A percentile compares a stretch with the other conserved stretches of the same genome.
Conservation (phyloP, 169 alveolate genomes). For the Plasmodium gonderi region DNA sequence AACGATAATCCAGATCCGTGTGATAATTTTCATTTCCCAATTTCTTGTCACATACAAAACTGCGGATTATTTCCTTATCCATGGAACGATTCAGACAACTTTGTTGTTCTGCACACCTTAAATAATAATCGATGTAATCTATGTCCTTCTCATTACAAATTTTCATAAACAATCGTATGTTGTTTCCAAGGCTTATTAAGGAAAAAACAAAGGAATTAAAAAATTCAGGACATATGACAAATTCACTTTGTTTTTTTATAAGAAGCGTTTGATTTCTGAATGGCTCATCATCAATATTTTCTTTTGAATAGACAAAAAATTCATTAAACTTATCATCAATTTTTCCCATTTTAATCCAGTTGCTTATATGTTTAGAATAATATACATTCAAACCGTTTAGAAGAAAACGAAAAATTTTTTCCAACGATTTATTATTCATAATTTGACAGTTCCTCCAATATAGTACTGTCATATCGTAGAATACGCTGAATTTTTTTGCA, state of each 20-base stretch:
- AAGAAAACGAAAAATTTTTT: conserved; percentile 61
- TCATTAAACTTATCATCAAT: conserved; percentile 58
- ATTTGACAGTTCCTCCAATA: conserved; percentile 70
- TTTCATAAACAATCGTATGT: conserved; percentile 67
- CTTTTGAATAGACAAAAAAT: conserved; percentile 55
- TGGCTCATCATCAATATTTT: background rate
- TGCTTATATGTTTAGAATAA: conserved; percentile 66
- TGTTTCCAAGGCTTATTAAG: conserved; percentile 63
- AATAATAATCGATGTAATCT: conserved; percentile 62
- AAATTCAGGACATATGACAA: conserved; percentile 69
- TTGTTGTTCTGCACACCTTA: background rate
- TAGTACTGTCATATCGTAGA: conserved; percentile 62
- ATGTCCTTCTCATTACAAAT: conserved; percentile 41
- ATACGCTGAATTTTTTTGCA: conserved; percentile 66
- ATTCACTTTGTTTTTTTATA: conserved; percentile 42
- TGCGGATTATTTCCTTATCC: background rate
- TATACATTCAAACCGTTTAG: conserved; percentile 53
- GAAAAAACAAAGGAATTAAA: conserved; percentile 62
- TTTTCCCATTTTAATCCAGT: conserved; percentile 72
- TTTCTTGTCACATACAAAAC: no score
- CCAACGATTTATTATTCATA: conserved; percentile 28
- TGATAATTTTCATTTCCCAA: background rate
- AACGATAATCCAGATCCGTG: background rate
- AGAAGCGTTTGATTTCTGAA: background rate
- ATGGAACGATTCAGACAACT: background rate